A percentile compares a stretch with the other conserved stretches of the same genome.
phyloP scores from a whole-genome alignment of 2,329 filamentous ascomycete genomes.

The Raffaelea arxii region DNA sequence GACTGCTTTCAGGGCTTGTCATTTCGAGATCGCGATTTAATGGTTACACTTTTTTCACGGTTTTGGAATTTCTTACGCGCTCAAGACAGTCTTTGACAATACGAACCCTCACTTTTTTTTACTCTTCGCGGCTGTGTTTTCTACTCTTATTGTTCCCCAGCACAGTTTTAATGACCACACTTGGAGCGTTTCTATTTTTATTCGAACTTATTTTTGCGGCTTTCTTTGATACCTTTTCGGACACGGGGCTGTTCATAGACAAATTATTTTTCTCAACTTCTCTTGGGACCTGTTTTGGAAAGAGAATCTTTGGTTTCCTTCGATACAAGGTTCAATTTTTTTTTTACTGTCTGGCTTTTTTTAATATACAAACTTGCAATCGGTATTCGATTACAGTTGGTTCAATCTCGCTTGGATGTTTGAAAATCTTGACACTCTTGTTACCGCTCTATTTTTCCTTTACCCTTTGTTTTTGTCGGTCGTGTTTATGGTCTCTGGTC shows the following conservation, averaged over 20 bases:
- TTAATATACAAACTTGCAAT: not conserved
- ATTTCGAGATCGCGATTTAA: no score
- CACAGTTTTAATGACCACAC: no score
- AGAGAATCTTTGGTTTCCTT: no score
- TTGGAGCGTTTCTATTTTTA: slow-evolving; percentile 5
- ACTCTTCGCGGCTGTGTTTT: not conserved
- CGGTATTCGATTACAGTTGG: not conserved
- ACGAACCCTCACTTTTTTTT: slow-evolving; percentile 3
- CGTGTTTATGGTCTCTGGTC: slow-evolving; percentile 30
- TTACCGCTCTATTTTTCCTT: not conserved
- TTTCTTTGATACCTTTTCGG: slow-evolving; percentile 3
- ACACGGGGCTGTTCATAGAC: slow-evolving; percentile 3
- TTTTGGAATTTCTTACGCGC: no score
- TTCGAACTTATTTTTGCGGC: not conserved
- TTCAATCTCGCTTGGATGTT: not conserved
- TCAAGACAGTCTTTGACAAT: slow-evolving; percentile 7
- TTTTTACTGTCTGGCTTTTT: not conserved
- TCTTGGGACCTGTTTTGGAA: no score
- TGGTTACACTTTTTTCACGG: no score
- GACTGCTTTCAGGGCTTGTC: no score
- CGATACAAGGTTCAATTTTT: not conserved
- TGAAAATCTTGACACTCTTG: not conserved
- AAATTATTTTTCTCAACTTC: not conserved
- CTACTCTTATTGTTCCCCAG: not conserved
- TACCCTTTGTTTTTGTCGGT: slow-evolving; percentile 13